phyloP scores from a whole-genome alignment of 257 asterid genomes.

The Solanum clarkiae region DNA sequence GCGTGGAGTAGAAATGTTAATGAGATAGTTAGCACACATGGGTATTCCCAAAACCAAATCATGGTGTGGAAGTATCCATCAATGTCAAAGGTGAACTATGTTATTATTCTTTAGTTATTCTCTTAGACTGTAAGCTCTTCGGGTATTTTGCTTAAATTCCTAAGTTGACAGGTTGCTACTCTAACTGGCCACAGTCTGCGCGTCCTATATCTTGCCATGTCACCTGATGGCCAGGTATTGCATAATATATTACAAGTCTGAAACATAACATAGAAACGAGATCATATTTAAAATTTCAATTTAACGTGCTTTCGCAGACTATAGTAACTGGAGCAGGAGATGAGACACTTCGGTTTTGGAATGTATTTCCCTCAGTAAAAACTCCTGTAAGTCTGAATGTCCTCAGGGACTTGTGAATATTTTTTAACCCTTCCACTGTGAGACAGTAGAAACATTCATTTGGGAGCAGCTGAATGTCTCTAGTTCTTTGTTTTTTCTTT shows the following conservation, averaged over 20 bases:
- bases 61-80: slow-evolving; percentile 99
- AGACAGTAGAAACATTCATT: neutral
- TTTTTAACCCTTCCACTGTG: neutral
- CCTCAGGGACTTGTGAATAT: neutral
- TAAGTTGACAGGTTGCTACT: slow-evolving; percentile 60
- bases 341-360: slow-evolving; percentile 93
- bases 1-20: slow-evolving; percentile 96
- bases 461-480: neutral
- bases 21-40: slow-evolving; percentile 96
- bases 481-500: neutral
- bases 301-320: slow-evolving; percentile 34
- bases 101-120: neutral
- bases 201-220: slow-evolving; percentile 83
- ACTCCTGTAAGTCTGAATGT: slow-evolving; percentile 47
- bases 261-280: neutral
- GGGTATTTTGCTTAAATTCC: neutral
- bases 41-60: slow-evolving; percentile 92
- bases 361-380: slow-evolving; percentile 71
- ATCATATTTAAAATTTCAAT: neutral
- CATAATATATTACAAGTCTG: neutral
- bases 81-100: slow-evolving; percentile 53
- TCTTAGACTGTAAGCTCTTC: neutral
- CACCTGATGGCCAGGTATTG: slow-evolving; percentile 99
- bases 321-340: slow-evolving; percentile 98
- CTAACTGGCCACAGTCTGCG: slow-evolving; percentile 86